Conservation (phyloP, 1,284 basidiomycete genomes). For the Inonotus obliquus region DNA sequence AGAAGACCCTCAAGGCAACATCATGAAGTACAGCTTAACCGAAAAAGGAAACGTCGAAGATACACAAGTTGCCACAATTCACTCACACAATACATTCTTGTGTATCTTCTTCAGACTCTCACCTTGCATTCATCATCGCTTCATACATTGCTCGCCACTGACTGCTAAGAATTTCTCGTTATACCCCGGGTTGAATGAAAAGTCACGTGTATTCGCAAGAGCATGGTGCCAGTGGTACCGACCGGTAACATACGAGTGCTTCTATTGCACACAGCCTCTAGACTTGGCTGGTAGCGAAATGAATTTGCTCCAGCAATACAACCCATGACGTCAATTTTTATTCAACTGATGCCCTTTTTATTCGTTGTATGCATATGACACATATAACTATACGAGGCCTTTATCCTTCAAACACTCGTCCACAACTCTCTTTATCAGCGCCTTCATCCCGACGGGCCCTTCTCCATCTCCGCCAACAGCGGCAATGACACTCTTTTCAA, state of each 20-base stretch:
- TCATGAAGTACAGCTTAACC: not conserved
- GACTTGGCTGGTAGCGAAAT: too few relatives aligned
- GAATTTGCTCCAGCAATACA: too few relatives aligned
- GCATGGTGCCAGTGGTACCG: too few relatives aligned
- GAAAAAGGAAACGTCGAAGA: not conserved
- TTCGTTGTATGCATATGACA: too few relatives aligned
- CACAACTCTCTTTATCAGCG: conserved; percentile 68
- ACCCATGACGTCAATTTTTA: too few relatives aligned
- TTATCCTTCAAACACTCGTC: conserved; percentile 59
- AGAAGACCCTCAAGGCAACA: not conserved
- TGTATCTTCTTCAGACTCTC: too few relatives aligned
- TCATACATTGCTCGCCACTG: not conserved
- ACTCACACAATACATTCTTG: not conserved
- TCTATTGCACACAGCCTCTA: too few relatives aligned
- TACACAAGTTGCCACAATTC: not conserved
- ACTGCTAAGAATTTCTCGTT: too few relatives aligned
- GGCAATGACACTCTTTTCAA: conserved; percentile 75
- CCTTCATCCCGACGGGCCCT: conserved; percentile 50
- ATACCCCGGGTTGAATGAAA: too few relatives aligned
- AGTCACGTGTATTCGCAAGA: too few relatives aligned
- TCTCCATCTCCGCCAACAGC: conserved; percentile 53
- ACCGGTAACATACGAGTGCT: too few relatives aligned
- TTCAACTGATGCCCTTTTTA: too few relatives aligned
- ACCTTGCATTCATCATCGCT: not conserved
- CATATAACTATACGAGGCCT: conserved; percentile 23